Evolutionary conservation across 23 red algal genomes (phyloP).

Genomic region (Gracilaria vermiculophylla): DNA sequence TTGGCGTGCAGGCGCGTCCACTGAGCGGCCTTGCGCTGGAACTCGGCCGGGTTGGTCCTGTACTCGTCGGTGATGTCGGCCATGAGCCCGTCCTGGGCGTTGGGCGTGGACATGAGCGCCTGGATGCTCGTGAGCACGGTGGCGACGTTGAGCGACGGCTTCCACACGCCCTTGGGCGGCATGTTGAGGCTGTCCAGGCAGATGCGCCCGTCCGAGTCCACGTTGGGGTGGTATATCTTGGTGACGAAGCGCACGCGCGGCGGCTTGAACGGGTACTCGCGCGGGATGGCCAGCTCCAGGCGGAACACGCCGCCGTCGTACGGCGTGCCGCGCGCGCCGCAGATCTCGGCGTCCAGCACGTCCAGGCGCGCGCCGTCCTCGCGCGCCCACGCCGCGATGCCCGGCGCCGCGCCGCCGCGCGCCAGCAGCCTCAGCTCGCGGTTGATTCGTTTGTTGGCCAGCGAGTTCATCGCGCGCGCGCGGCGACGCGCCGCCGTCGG

Average conservation of each 20-base stretch:
- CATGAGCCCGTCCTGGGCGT: conserved; percentile 88
- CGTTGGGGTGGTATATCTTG: conserved; percentile 95
- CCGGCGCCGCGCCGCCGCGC: conserved; percentile 59
- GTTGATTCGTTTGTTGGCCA: conserved; percentile 56
- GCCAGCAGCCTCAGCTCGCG: conserved; percentile 73
- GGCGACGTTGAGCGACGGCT: conserved; percentile 71
- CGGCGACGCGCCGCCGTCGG: too few relatives aligned
- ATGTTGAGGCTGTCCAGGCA: conserved; percentile 92
- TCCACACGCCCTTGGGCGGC: conserved; percentile 93
- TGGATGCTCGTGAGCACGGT: conserved; percentile 83
- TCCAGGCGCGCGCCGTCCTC: conserved; percentile 32
- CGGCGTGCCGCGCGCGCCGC: conserved; percentile 67
- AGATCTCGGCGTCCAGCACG: conserved; percentile 72
- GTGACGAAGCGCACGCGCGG: conserved; percentile 88
- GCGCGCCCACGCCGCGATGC: conserved; percentile 66
- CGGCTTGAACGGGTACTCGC: conserved; percentile 88
- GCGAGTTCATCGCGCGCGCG: neutral
- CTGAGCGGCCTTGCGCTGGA: conserved; percentile 43
- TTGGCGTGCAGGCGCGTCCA: conserved; percentile 58
- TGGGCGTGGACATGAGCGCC: conserved; percentile 77
- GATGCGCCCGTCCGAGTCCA: conserved; percentile 82
- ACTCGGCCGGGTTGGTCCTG: conserved; percentile 48
- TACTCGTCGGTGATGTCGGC: conserved; percentile 84
- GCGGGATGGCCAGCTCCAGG: conserved; percentile 64
- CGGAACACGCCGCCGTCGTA: conserved; percentile 86